phyloP scores from a whole-genome alignment of 2,329 filamentous ascomycete genomes.

The Aspergillus phoenicis region DNA sequence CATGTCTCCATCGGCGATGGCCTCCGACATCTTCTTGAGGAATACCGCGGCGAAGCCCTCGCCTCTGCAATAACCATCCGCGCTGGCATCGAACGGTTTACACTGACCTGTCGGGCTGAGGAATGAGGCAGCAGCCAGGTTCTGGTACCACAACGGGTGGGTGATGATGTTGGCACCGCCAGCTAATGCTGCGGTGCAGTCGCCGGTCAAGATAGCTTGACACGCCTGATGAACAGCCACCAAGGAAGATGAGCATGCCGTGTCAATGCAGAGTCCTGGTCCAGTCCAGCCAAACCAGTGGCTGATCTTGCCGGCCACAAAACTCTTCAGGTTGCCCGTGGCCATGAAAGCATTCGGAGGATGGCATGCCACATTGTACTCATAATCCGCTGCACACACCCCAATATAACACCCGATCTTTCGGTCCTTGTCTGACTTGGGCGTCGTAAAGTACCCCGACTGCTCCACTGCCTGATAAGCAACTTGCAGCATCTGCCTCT shows the following conservation, averaged over 20 bases:
- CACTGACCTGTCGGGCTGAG: constrained; percentile 50
- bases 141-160: constrained; percentile 14
- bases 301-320: constrained; percentile 37
- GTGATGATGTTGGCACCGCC: constrained; percentile 41
- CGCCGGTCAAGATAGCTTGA: constrained; percentile 19
- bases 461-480: no score
- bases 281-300: constrained; percentile 50
- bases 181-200: constrained; percentile 32
- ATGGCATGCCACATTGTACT: constrained; percentile 24
- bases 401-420: background rate
- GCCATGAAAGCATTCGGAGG: constrained; percentile 27
- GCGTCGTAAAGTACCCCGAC: no score
- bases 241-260: constrained; percentile 46
- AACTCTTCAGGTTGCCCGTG: constrained; percentile 19
- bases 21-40: constrained; percentile 49
- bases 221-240: constrained; percentile 38
- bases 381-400: constrained; percentile 9
- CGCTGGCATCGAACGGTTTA: constrained; percentile 49
- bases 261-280: constrained; percentile 44
- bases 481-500: constrained; percentile 21
- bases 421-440: constrained; percentile 5
- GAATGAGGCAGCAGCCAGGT: constrained; percentile 42
- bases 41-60: constrained; percentile 51
- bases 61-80: constrained; percentile 55
- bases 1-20: constrained; percentile 48